A percentile compares a stretch with the other conserved stretches of the same genome.
Conservation (phyloP, 441 rosid genomes). For the Euphorbia celastroides region DNA sequence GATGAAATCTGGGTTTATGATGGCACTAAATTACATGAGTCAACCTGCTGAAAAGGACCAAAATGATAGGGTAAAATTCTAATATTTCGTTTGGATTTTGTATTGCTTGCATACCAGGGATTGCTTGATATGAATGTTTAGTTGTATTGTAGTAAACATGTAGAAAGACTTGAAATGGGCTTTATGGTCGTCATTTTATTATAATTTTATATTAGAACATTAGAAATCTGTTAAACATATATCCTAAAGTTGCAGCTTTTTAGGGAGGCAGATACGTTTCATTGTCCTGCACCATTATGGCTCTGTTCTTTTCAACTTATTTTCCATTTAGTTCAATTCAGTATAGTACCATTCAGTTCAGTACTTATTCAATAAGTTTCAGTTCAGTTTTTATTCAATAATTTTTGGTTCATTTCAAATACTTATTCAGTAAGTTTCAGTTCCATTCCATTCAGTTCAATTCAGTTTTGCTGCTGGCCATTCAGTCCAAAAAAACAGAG, state of each 20-base stretch:
- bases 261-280: background rate
- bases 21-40: constrained; percentile 96
- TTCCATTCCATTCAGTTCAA: no score
- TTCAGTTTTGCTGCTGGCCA: no score
- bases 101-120: background rate
- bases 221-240: background rate
- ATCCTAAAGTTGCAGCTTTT: background rate
- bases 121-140: background rate
- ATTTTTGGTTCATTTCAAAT: no score
- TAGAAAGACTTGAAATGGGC: background rate
- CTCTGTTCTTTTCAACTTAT: no score
- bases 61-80: constrained; percentile 61
- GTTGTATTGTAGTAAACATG: background rate
- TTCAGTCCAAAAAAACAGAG: no score
- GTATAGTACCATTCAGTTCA: no score
- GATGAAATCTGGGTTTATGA: constrained; percentile 92
- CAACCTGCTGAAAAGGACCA: constrained; percentile 71
- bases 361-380: no score
- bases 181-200: background rate
- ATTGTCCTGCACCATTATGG: background rate
- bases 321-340: no score
- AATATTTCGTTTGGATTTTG: background rate
- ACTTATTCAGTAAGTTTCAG: no score
- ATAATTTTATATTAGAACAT: background rate
- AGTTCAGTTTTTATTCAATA: no score